Conservation (phyloP, 2,329 filamentous ascomycete species). For the Blastomyces parvus region DNA sequence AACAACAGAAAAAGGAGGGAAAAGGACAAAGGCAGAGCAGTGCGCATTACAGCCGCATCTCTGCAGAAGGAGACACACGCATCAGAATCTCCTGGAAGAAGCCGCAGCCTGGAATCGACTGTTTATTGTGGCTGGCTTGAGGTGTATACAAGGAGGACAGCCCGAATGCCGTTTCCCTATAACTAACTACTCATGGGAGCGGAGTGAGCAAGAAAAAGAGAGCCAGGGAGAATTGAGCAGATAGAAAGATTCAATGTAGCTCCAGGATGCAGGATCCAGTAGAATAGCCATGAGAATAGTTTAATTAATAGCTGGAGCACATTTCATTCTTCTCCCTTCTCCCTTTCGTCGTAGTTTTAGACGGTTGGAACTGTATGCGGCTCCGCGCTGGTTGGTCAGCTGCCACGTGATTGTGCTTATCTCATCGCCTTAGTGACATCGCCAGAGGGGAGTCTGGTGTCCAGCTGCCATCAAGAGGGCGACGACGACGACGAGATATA, state of each 20-base stretch:
- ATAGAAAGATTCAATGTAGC: not conserved
- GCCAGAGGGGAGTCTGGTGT: not conserved
- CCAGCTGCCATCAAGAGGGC: not conserved
- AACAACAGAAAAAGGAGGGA: not conserved
- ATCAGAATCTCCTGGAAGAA: not conserved
- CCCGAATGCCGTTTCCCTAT: not conserved
- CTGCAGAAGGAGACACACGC: slow-evolving; percentile 2
- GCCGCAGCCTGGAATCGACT: not conserved
- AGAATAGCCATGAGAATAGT: not conserved
- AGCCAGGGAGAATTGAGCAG: not conserved
- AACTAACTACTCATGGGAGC: no score
- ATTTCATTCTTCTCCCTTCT: not conserved
- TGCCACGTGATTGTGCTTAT: slow-evolving; percentile 1
- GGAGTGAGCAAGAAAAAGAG: not conserved
- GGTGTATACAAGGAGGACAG: not conserved
- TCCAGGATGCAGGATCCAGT: not conserved
- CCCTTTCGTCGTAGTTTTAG: not conserved
- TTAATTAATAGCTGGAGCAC: not conserved
- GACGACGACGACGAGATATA: not conserved
- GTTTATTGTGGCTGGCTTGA: not conserved
- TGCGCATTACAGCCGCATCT: not conserved
- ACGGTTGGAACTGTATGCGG: no score
- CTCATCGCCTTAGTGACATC: slow-evolving; percentile 3
- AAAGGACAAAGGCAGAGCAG: not conserved
- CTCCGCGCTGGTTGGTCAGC: no score